Percentiles rank a stretch among this genome's conserved stretches.
phyloP scores from a whole-genome alignment of 345 rosid genomes.

The Dipteronia dyeriana region DNA sequence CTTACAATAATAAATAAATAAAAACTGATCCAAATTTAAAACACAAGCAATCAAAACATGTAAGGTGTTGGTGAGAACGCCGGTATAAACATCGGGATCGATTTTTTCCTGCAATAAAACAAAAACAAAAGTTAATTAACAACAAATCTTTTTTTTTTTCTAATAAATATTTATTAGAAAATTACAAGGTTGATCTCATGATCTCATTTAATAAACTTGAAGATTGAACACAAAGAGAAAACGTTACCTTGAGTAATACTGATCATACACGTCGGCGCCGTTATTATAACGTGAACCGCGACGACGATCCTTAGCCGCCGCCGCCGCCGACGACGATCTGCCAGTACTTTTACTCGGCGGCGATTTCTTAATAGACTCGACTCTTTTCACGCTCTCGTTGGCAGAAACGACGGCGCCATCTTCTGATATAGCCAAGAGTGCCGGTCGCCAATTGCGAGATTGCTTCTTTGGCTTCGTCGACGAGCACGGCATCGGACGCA shows the following conservation, averaged over 20 bases:
- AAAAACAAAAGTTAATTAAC: background rate
- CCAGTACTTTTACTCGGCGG: background rate
- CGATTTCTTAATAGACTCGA: slow-evolving; percentile 18
- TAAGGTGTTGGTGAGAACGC: slow-evolving; percentile 40
- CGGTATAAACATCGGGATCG: slow-evolving; percentile 23
- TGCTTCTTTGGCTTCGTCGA: background rate
- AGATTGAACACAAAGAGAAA: background rate
- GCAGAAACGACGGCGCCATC: slow-evolving; percentile 14
- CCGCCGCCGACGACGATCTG: background rate
- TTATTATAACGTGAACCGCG: background rate
- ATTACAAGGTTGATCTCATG: background rate
- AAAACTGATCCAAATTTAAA: no score
- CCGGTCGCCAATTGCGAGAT: slow-evolving; percentile 31
- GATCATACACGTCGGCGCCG: background rate
- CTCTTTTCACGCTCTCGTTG: background rate
- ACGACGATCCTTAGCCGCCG: slow-evolving; percentile 13
- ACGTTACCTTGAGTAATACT: slow-evolving; percentile 15
- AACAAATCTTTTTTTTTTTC: background rate
- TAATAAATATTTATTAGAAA: background rate
- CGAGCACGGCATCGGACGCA: background rate
- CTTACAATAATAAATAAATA: no score
- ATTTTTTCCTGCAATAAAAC: slow-evolving; percentile 23
- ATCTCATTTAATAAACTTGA: no score
- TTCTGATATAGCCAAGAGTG: slow-evolving; percentile 32
- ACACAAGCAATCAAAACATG: slow-evolving; percentile 22